These are phyloP conservation scores for Pseudogymnoascus sp. DNA, from an alignment of 2,329 filamentous ascomycete genomes.

Conservation along the genomic window DNA sequence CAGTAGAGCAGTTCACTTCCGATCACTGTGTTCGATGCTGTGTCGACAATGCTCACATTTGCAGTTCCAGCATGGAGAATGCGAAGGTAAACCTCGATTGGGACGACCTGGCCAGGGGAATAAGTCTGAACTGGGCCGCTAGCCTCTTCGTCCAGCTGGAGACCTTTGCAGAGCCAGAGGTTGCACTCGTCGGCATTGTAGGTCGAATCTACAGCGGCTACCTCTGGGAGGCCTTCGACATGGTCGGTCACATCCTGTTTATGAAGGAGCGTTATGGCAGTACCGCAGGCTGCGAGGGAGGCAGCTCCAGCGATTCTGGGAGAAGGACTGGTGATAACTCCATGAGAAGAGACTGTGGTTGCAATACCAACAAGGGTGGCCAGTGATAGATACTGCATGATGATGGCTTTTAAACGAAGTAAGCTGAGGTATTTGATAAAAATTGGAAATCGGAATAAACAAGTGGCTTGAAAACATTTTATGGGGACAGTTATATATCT, in stretches of 20 bases:
- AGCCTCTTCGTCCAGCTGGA: conserved; percentile 37
- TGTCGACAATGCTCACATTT: conserved; percentile 47
- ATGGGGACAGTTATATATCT: background rate
- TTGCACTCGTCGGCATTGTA: conserved; percentile 27
- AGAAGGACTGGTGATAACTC: conserved; percentile 34
- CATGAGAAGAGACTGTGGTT: conserved; percentile 33
- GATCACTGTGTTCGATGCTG: conserved; percentile 39
- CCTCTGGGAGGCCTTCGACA: conserved; percentile 29
- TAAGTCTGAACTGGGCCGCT: conserved; percentile 33
- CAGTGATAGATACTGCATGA: background rate
- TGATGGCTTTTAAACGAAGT: background rate
- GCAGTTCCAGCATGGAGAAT: conserved; percentile 45
- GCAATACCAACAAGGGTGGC: conserved; percentile 12
- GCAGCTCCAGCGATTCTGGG: conserved; percentile 36
- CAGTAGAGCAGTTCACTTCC: conserved; percentile 39
- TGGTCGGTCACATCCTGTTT: conserved; percentile 24
- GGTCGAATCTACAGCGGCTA: conserved; percentile 29
- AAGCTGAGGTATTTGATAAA: background rate
- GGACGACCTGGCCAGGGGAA: conserved; percentile 34
- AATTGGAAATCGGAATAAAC: background rate
- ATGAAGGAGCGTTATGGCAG: conserved; percentile 32
- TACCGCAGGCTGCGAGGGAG: conserved; percentile 37
- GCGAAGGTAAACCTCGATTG: conserved; percentile 33
- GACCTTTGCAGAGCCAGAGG: conserved; percentile 40
- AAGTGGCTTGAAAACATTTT: background rate